These are phyloP conservation scores for Scheffersomyces illinoinensis DNA, from an alignment of 1,139 yeast species.

Conservation along the genomic window DNA sequence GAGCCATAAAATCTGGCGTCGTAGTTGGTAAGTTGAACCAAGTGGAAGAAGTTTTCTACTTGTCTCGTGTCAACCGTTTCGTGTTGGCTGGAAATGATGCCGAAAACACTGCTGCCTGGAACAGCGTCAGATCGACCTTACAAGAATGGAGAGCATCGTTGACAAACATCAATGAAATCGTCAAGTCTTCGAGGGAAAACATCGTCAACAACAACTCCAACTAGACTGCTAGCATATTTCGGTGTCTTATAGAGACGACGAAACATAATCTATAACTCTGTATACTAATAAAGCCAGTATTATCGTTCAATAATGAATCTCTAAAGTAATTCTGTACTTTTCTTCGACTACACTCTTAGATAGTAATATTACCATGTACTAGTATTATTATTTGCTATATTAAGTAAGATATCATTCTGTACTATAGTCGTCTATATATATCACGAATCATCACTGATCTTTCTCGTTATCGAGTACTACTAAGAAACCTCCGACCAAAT, in stretches of 20 bases:
- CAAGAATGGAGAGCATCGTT: conserved; percentile 43
- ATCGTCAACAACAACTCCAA: conserved; percentile 27
- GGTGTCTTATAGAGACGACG: not conserved
- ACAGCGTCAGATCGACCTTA: conserved; percentile 35
- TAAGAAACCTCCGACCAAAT: conserved; percentile 89
- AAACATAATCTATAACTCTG: not conserved
- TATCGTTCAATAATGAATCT: not conserved
- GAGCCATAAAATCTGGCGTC: conserved; percentile 46
- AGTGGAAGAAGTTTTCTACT: conserved; percentile 42
- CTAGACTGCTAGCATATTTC: conserved; percentile 12
- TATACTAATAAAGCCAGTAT: not conserved
- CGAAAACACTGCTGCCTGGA: conserved; percentile 38
- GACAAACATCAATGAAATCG: conserved; percentile 44
- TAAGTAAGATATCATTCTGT: not conserved
- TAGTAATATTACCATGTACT: not conserved
- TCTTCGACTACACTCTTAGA: no score
- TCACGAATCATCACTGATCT: conserved; percentile 16
- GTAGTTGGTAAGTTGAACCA: conserved; percentile 52
- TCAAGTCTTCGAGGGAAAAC: conserved; percentile 46
- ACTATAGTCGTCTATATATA: not conserved
- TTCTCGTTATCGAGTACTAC: conserved; percentile 69
- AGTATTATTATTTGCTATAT: not conserved
- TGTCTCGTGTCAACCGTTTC: conserved; percentile 45
- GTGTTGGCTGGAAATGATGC: conserved; percentile 39
- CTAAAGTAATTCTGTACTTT: not conserved